A percentile compares a stretch with the other conserved stretches of the same genome.
These are phyloP conservation scores for Candida peoriensis DNA, from an alignment of 805 yeast species.

Conservation along the genomic window DNA sequence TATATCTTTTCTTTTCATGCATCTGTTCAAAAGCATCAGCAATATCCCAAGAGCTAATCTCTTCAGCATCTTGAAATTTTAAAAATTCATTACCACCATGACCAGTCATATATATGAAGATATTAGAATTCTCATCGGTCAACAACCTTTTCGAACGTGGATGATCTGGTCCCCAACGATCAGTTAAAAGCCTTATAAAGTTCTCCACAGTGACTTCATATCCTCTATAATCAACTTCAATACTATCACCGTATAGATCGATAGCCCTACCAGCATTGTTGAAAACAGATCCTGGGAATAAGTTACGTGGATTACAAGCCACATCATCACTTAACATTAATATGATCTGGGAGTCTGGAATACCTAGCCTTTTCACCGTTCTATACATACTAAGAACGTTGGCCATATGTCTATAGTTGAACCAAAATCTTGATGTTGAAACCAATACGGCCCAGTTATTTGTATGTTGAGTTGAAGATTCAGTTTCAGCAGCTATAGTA, in stretches of 20 bases:
- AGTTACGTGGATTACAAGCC: conserved; percentile 93
- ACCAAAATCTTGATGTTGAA: conserved; percentile 96
- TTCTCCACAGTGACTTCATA: conserved; percentile 98
- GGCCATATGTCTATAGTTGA: conserved; percentile 97
- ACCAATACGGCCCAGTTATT: conserved; percentile 83
- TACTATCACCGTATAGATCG: conserved; percentile 89
- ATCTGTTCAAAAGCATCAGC: conserved; percentile 97
- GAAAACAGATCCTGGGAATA: conserved; percentile 94
- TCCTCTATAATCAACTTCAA: conserved; percentile 96
- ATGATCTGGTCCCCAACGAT: conserved; percentile 92
- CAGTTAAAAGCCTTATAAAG: conserved; percentile 86
- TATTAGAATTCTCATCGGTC: conserved; percentile 92
- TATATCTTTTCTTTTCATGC: conserved; percentile 93
- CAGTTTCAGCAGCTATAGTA: neutral
- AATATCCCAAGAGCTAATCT: conserved; percentile 88
- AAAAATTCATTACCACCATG: conserved; percentile 98
- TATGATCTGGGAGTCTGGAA: conserved; percentile 96
- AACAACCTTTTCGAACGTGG: conserved; percentile 87
- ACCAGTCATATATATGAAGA: conserved; percentile 93
- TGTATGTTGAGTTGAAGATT: conserved; percentile 41
- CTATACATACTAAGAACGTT: conserved; percentile 91
- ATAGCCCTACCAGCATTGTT: conserved; percentile 89
- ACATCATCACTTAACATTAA: conserved; percentile 95
- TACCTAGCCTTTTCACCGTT: conserved; percentile 92
- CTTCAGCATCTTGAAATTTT: conserved; percentile 98